Evolutionary conservation across 805 yeast genomes (phyloP).

Genomic region (Ogataea methanolica): DNA sequence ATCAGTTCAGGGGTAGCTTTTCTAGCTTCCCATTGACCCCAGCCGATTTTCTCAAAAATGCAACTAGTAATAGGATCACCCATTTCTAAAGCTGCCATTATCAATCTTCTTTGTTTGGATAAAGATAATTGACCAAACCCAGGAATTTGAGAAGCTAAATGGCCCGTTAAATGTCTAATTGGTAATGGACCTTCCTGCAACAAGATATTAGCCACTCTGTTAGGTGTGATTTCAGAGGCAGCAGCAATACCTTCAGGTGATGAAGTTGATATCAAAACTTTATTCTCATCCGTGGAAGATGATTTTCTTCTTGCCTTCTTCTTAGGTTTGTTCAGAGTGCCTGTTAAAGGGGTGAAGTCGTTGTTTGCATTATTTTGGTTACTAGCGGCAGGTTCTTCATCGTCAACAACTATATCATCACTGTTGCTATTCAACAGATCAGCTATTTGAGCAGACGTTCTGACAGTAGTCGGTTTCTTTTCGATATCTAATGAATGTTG

Average conservation of each 20-base stretch:
- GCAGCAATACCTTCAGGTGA: conserved; percentile 87
- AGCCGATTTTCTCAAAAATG: conserved; percentile 87
- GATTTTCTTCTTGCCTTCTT: conserved; percentile 18
- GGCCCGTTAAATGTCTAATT: conserved; percentile 82
- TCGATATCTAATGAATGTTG: conserved; percentile 2
- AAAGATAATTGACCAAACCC: conserved; percentile 76
- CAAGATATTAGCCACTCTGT: conserved; percentile 64
- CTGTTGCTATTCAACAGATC: conserved; percentile 2
- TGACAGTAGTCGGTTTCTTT: neutral
- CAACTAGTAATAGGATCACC: conserved; percentile 58
- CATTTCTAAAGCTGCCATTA: conserved; percentile 82
- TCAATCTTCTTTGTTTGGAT: conserved; percentile 84
- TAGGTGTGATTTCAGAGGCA: conserved; percentile 79
- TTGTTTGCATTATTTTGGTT: neutral
- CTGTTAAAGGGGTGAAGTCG: neutral
- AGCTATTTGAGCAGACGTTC: conserved; percentile 7
- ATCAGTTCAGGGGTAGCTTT: conserved; percentile 30
- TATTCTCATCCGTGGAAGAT: conserved; percentile 18
- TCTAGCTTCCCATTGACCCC: conserved; percentile 97
- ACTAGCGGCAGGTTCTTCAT: conserved; percentile 1
- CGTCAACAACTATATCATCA: neutral
- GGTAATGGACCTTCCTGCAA: conserved; percentile 81
- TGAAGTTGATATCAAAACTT: conserved; percentile 55
- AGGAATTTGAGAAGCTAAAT: conserved; percentile 66
- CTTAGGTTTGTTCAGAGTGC: conserved; percentile 1